These are phyloP conservation scores for Serendipita vermifera DNA, from an alignment of 768 basidiomycete species.

Conservation along the genomic window DNA sequence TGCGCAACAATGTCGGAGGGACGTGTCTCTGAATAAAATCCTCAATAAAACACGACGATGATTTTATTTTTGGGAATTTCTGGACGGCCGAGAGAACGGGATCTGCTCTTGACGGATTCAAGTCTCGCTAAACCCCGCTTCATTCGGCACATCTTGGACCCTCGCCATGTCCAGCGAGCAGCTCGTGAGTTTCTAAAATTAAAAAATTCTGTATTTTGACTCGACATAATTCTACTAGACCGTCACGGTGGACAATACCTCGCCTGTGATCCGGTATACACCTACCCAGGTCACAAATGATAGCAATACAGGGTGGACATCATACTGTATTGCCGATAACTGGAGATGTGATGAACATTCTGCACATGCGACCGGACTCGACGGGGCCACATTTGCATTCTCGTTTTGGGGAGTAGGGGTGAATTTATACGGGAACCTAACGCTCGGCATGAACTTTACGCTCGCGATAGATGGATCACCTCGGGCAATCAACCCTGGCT, in stretches of 20 bases:
- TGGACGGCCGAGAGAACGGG: too few species aligned
- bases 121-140: too few species aligned
- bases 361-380: background rate
- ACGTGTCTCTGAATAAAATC: too few species aligned
- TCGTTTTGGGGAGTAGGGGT: background rate
- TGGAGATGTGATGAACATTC: slow-evolving; percentile 3
- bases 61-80: too few species aligned
- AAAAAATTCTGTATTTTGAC: too few species aligned
- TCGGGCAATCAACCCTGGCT: background rate
- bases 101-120: too few species aligned
- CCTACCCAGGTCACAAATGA: background rate
- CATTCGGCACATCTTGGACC: too few species aligned
- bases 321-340: background rate
- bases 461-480: background rate
- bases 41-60: too few species aligned
- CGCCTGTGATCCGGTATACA: background rate
- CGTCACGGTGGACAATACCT: background rate
- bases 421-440: background rate
- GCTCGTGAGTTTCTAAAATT: too few species aligned
- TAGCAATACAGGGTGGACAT: background rate
- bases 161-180: too few species aligned
- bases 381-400: background rate
- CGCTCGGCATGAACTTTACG: background rate
- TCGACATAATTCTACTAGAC: too few species aligned
- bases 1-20: too few species aligned